phyloP scores from a whole-genome alignment of 352 stramenopile species.

The Globisporangium takayamanum region DNA sequence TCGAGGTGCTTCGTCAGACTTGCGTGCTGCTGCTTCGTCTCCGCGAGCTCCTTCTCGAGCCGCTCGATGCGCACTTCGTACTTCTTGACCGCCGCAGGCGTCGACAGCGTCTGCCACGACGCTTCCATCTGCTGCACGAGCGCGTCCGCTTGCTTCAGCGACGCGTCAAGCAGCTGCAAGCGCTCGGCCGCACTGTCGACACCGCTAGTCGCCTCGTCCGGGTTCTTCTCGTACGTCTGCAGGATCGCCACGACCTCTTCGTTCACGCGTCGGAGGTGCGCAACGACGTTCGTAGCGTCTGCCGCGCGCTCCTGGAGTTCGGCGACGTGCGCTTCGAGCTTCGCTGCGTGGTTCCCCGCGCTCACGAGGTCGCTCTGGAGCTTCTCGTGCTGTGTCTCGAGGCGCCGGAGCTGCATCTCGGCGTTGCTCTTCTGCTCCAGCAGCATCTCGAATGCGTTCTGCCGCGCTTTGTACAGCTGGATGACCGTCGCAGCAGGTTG shows the following conservation, averaged over 20 bases:
- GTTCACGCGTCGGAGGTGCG: constrained; percentile 47
- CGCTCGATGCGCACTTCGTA: constrained; percentile 41
- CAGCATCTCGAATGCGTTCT: constrained; percentile 56
- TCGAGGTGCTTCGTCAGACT: constrained; percentile 57
- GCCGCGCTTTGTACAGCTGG: constrained; percentile 45
- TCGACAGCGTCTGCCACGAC: constrained; percentile 28
- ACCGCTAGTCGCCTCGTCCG: constrained; percentile 27
- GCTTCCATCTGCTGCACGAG: constrained; percentile 37
- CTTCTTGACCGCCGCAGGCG: constrained; percentile 31
- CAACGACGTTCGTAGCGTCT: constrained; percentile 27
- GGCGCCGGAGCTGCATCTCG: constrained; percentile 37
- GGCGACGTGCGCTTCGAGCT: constrained; percentile 37
- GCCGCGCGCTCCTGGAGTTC: constrained; percentile 40
- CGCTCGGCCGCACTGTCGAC: constrained; percentile 22
- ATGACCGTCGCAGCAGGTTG: constrained; percentile 41
- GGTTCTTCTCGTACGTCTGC: constrained; percentile 50
- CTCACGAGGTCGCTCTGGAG: constrained; percentile 42
- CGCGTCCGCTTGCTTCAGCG: constrained; percentile 40
- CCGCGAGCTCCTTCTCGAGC: constrained; percentile 38
- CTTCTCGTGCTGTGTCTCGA: constrained; percentile 47
- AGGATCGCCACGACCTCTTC: constrained; percentile 56
- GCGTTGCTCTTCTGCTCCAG: constrained; percentile 47
- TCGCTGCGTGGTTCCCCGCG: constrained; percentile 34
- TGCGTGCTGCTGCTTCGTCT: constrained; percentile 36
- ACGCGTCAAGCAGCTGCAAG: constrained; percentile 36